These are phyloP conservation scores for Eucalyptus globulus DNA, from an alignment of 345 rosid species.

Conservation along the genomic window DNA sequence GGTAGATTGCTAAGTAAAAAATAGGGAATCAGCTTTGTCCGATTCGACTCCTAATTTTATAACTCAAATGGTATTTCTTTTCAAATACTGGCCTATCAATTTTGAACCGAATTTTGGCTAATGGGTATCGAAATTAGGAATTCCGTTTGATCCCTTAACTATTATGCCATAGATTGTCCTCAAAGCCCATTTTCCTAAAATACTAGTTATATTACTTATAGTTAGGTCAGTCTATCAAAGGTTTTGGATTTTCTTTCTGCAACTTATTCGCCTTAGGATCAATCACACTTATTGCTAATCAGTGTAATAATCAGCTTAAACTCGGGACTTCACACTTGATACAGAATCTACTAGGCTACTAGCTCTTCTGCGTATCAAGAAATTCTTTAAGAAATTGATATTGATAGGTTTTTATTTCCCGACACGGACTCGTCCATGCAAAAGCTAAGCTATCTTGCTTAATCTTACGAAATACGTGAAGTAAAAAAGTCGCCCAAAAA, in stretches of 20 bases:
- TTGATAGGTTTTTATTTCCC: background rate
- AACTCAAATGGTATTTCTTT: background rate
- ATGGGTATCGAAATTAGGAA: background rate
- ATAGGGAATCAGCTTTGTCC: background rate
- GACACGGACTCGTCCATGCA: background rate
- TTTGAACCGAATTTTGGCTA: background rate
- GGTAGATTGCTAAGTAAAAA: background rate
- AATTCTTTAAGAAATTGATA: background rate
- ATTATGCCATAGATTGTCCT: background rate
- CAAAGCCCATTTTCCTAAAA: background rate
- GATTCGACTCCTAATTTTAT: background rate
- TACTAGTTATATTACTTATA: background rate
- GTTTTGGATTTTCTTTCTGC: background rate
- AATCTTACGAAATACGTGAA: background rate
- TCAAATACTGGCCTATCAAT: background rate
- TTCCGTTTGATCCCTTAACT: background rate
- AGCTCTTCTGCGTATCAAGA: background rate
- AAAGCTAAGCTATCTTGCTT: background rate
- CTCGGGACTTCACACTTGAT: background rate
- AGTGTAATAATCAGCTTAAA: background rate
- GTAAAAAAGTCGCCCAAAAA: background rate
- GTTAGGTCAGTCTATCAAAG: background rate
- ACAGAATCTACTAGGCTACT: background rate
- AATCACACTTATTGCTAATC: background rate
- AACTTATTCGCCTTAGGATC: background rate